Evolutionary conservation across 2,329 filamentous ascomycete species (phyloP).

Genomic region (Phaeosphaeria sp.): DNA sequence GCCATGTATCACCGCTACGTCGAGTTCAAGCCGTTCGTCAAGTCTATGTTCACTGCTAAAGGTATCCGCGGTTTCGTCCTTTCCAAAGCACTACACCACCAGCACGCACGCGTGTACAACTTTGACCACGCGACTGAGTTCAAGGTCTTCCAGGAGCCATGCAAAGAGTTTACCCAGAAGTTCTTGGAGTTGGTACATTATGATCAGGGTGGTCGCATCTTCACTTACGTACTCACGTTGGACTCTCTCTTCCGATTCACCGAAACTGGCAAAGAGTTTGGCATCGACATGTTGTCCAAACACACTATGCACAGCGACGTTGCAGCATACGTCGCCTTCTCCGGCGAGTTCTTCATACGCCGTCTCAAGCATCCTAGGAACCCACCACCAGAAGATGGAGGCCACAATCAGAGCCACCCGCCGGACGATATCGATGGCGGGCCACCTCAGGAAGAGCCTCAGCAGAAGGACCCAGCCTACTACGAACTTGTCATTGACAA

Average conservation of each 20-base stretch:
- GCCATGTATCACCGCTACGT: conserved; percentile 90
- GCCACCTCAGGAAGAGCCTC: conserved; percentile 47
- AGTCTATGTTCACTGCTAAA: conserved; percentile 81
- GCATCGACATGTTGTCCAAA: conserved; percentile 90
- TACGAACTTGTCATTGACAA: conserved; percentile 96
- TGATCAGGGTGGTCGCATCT: conserved; percentile 83
- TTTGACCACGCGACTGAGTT: conserved; percentile 79
- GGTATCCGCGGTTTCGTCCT: conserved; percentile 81
- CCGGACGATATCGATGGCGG: conserved; percentile 57
- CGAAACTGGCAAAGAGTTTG: conserved; percentile 94
- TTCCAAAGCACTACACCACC: conserved; percentile 86
- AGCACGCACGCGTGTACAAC: conserved; percentile 89
- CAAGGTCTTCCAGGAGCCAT: conserved; percentile 71
- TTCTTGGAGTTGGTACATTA: conserved; percentile 88
- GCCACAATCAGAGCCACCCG: conserved; percentile 58
- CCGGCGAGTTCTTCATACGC: conserved; percentile 90
- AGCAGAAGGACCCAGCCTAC: conserved; percentile 59
- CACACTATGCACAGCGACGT: conserved; percentile 98
- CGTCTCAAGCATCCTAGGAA: conserved; percentile 63
- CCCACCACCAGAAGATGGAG: conserved; percentile 41
- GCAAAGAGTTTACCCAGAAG: conserved; percentile 73
- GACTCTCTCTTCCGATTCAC: conserved; percentile 90
- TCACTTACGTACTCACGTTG: conserved; percentile 89
- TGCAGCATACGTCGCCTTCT: conserved; percentile 87
- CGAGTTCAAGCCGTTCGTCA: conserved; percentile 89